Conservation (phyloP, 2,329 filamentous ascomycete genomes). For the Cordyceps cateniannulata region DNA sequence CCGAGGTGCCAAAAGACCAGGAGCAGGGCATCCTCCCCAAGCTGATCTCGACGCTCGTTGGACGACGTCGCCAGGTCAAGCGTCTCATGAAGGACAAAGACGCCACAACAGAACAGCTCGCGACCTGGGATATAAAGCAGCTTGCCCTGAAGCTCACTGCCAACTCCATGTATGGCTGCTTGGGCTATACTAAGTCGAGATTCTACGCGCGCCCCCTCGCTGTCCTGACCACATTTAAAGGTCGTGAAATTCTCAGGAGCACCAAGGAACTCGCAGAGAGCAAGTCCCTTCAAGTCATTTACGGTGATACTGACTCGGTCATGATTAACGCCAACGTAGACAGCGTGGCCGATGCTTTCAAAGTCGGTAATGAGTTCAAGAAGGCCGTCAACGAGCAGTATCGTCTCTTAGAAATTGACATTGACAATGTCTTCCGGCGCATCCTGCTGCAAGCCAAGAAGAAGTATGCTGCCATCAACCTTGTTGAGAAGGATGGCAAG, state of each 20-base stretch:
- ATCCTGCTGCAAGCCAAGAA: slow-evolving; percentile 96
- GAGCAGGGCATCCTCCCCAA: slow-evolving; percentile 80
- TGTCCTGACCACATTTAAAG: slow-evolving; percentile 94
- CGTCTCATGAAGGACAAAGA: slow-evolving; percentile 91
- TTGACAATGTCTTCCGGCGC: slow-evolving; percentile 93
- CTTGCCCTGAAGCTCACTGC: slow-evolving; percentile 93
- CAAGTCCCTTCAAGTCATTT: slow-evolving; percentile 89
- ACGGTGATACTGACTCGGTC: slow-evolving; percentile 97
- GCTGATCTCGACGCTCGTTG: slow-evolving; percentile 88
- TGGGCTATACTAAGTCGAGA: slow-evolving; percentile 93
- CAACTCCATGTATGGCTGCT: slow-evolving; percentile 99
- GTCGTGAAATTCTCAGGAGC: slow-evolving; percentile 90
- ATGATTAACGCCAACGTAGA: slow-evolving; percentile 99
- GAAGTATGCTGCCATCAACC: slow-evolving; percentile 96
- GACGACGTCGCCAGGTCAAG: slow-evolving; percentile 85
- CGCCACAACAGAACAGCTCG: slow-evolving; percentile 77
- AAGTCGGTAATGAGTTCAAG: slow-evolving; percentile 92
- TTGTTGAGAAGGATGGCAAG: slow-evolving; percentile 82
- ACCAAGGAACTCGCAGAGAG: slow-evolving; percentile 94
- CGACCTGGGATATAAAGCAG: slow-evolving; percentile 98
- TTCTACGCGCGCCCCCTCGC: slow-evolving; percentile 95
- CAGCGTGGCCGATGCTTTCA: slow-evolving; percentile 82
- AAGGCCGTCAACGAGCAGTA: slow-evolving; percentile 91
- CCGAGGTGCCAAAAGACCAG: slow-evolving; percentile 74
- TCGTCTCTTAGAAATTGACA: slow-evolving; percentile 89